Evolutionary conservation across 768 basidiomycete species (phyloP).

Genomic region (Trametes elegans): DNA sequence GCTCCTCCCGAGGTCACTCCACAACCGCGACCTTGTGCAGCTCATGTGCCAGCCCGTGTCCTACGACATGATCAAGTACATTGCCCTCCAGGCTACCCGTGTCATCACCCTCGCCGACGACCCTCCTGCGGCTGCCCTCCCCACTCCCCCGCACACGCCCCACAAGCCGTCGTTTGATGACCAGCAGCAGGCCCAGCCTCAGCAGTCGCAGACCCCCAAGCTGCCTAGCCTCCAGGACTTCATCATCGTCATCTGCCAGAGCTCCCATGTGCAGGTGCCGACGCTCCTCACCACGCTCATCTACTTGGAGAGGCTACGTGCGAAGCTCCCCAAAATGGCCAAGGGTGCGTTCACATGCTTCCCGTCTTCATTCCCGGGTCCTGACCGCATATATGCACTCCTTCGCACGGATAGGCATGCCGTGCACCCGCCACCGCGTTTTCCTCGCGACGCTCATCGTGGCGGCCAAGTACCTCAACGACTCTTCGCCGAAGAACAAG

Average conservation of each 20-base stretch:
- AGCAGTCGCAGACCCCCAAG: conserved; percentile 28
- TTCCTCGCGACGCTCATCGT: conserved; percentile 96
- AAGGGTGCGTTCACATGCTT: conserved; percentile 59
- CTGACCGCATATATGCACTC: conserved; percentile 11
- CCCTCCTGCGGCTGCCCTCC: conserved; percentile 36
- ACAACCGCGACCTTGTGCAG: conserved; percentile 78
- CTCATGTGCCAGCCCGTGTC: conserved; percentile 79
- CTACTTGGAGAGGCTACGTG: conserved; percentile 84
- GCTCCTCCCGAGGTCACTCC: conserved; percentile 69
- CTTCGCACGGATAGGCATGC: conserved; percentile 50
- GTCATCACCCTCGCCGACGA: conserved; percentile 73
- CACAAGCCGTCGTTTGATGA: conserved; percentile 40
- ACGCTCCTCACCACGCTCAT: conserved; percentile 89
- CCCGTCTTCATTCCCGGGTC: background rate
- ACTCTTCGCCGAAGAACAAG: conserved; percentile 92
- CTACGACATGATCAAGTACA: conserved; percentile 80
- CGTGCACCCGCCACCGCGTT: conserved; percentile 92
- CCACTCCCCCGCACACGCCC: conserved; percentile 72
- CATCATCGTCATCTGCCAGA: conserved; percentile 74
- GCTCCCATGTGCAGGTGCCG: conserved; percentile 85
- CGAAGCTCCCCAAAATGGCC: conserved; percentile 77
- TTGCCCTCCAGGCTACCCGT: conserved; percentile 74
- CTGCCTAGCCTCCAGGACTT: conserved; percentile 79
- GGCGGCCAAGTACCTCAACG: conserved; percentile 95
- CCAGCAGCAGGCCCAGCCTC: conserved; percentile 2